A percentile compares a stretch with the other conserved stretches of the same genome.
Evolutionary conservation across 257 asterid genomes (phyloP).

Genomic region (Asclepias syriaca): DNA sequence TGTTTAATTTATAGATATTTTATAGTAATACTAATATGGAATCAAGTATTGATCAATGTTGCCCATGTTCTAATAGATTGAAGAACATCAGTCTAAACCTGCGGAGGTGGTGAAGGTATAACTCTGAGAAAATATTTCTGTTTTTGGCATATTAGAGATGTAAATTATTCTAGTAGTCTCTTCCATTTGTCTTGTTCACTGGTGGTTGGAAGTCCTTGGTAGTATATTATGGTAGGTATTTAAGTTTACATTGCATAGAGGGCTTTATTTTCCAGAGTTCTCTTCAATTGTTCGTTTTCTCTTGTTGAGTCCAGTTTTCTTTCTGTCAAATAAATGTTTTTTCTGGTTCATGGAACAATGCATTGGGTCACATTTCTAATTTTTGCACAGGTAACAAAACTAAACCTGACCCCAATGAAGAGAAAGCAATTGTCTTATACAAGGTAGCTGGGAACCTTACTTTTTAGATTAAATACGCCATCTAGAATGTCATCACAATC

Average conservation of each 20-base stretch:
- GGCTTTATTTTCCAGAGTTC: neutral
- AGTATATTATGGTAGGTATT: neutral
- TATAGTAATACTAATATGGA: slow-evolving; percentile 5
- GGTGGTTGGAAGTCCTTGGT: neutral
- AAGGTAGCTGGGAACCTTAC: slow-evolving; percentile 42
- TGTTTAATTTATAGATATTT: slow-evolving; percentile 15
- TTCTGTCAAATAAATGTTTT: neutral
- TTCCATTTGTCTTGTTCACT: neutral
- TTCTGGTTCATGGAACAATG: slow-evolving; percentile 20
- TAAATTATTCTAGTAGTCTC: neutral
- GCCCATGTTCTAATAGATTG: slow-evolving; percentile 40
- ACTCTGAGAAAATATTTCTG: slow-evolving; percentile 9
- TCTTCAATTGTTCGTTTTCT: neutral
- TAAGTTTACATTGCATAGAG: neutral
- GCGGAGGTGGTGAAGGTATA: slow-evolving; percentile 60
- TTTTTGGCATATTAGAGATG: neutral
- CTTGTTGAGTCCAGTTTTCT: neutral
- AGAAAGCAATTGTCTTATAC: slow-evolving; percentile 84
- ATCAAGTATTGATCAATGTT: slow-evolving; percentile 8
- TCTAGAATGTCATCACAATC: neutral
- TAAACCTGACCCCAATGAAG: slow-evolving; percentile 42
- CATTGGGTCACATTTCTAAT: slow-evolving; percentile 3
- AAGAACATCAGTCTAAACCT: slow-evolving; percentile 44
- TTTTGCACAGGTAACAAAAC: slow-evolving; percentile 52
- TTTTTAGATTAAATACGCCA: slow-evolving; percentile 9